Percentiles rank a stretch among this genome's conserved stretches.
These are phyloP conservation scores for Lentinula detonsa DNA, from an alignment of 768 basidiomycete genomes.

Conservation along the genomic window DNA sequence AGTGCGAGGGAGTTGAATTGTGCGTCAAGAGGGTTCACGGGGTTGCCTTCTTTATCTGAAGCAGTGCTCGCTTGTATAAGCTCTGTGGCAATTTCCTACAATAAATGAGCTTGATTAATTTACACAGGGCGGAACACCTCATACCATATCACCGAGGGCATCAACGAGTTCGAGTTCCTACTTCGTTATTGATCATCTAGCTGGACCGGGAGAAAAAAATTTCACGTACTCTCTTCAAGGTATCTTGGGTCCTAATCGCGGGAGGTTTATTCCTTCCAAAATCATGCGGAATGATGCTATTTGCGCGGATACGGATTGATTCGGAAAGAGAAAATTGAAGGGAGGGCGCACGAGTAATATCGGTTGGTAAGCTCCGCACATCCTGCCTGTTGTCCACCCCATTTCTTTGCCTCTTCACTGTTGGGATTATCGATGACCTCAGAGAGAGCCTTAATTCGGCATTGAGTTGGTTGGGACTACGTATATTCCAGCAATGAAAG, in stretches of 20 bases:
- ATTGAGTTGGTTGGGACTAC: neutral
- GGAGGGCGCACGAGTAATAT: constrained; percentile 48
- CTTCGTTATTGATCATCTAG: neutral
- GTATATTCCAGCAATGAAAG: neutral
- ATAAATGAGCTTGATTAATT: neutral
- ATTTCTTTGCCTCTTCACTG: constrained; percentile 27
- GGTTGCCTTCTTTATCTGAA: constrained; percentile 37
- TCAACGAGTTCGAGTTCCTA: constrained; percentile 61
- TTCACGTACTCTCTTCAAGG: constrained; percentile 34
- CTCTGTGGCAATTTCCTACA: constrained; percentile 52
- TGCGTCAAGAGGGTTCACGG: constrained; percentile 50
- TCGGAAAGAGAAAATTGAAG: neutral
- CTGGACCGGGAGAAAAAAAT: neutral
- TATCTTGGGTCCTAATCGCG: constrained; percentile 29
- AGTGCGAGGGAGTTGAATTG: constrained; percentile 49
- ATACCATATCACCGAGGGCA: constrained; percentile 58
- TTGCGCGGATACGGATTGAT: neutral
- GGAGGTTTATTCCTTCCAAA: constrained; percentile 46
- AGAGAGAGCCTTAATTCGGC: constrained; percentile 29
- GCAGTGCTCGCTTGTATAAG: constrained; percentile 35
- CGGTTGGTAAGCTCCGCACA: constrained; percentile 40
- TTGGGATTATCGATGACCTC: constrained; percentile 46
- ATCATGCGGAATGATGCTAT: constrained; percentile 56
- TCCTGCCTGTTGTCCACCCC: constrained; percentile 32
- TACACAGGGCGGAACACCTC: neutral